These are phyloP conservation scores for Marasmius tenuissimus DNA, from an alignment of 1,284 basidiomycete species.

Conservation along the genomic window DNA sequence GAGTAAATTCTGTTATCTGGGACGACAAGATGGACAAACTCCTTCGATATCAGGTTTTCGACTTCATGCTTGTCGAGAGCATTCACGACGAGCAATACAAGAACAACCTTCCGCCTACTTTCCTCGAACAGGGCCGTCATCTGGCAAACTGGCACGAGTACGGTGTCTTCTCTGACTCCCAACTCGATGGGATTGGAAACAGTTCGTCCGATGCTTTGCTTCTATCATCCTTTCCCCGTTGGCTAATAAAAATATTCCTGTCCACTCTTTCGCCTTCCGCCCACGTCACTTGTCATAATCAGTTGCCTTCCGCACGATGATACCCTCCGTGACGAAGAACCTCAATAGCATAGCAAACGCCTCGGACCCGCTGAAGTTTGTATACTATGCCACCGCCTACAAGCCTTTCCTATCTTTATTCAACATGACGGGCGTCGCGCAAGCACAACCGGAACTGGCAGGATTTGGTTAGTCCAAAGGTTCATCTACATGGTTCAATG, in stretches of 20 bases:
- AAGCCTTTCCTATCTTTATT: constrained; percentile 84
- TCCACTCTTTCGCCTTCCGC: constrained; percentile 8
- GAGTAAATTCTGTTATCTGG: constrained; percentile 18
- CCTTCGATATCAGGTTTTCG: constrained; percentile 53
- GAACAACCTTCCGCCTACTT: constrained; percentile 49
- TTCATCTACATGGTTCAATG: background rate
- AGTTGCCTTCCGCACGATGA: constrained; percentile 73
- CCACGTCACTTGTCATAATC: constrained; percentile 11
- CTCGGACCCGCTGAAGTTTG: constrained; percentile 63
- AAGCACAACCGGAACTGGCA: constrained; percentile 52
- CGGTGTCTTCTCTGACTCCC: constrained; percentile 61
- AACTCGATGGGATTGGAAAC: constrained; percentile 67
- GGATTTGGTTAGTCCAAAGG: constrained; percentile 54
- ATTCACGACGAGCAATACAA: constrained; percentile 70
- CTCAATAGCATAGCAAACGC: constrained; percentile 62
- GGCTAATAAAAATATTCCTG: background rate
- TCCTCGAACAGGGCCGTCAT: constrained; percentile 57
- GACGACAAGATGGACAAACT: background rate
- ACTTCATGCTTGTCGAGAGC: constrained; percentile 72
- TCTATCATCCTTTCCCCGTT: background rate
- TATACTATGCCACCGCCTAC: constrained; percentile 70
- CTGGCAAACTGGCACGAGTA: constrained; percentile 80
- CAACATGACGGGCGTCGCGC: constrained; percentile 66
- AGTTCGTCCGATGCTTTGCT: constrained; percentile 39
- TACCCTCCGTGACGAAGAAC: constrained; percentile 61